phyloP scores from a whole-genome alignment of 345 rosid genomes.

The Moringa oleifera region DNA sequence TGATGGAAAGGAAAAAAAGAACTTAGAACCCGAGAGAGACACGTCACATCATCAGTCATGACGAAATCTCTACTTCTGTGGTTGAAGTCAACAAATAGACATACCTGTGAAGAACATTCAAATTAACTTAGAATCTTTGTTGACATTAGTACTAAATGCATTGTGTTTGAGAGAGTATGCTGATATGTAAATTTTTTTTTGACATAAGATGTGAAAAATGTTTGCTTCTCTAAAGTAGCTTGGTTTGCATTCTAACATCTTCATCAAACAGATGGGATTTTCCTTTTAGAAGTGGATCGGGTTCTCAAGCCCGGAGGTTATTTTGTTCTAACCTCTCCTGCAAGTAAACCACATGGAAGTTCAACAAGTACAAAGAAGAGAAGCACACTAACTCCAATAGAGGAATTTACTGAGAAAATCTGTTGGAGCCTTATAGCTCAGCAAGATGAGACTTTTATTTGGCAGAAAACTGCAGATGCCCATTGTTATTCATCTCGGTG shows the following conservation, averaged over 20 bases:
- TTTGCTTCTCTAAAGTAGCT: conserved; percentile 7
- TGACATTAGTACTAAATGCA: no score
- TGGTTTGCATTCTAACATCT: conserved; percentile 18
- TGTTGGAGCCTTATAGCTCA: conserved; percentile 90
- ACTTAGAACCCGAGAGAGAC: no score
- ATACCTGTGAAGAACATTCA: no score
- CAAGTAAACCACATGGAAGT: conserved; percentile 53
- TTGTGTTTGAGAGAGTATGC: neutral
- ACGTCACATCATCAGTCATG: no score
- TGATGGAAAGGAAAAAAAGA: no score
- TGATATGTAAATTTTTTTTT: neutral
- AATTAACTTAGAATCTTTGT: no score
- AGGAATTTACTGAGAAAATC: conserved; percentile 61
- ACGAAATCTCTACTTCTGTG: no score
- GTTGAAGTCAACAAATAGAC: no score
- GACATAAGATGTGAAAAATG: no score
- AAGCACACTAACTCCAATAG: conserved; percentile 44
- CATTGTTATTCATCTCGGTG: conserved; percentile 67
- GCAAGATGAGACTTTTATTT: conserved; percentile 91
- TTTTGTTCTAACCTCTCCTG: conserved; percentile 80
- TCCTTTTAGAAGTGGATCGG: conserved; percentile 93
- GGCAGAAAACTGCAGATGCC: conserved; percentile 82
- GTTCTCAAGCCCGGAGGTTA: conserved; percentile 94
- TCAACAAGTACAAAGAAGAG: conserved; percentile 44
- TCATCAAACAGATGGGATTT: conserved; percentile 62